phyloP scores from a whole-genome alignment of 2,329 filamentous ascomycete species.

The Fusarium sp. region DNA sequence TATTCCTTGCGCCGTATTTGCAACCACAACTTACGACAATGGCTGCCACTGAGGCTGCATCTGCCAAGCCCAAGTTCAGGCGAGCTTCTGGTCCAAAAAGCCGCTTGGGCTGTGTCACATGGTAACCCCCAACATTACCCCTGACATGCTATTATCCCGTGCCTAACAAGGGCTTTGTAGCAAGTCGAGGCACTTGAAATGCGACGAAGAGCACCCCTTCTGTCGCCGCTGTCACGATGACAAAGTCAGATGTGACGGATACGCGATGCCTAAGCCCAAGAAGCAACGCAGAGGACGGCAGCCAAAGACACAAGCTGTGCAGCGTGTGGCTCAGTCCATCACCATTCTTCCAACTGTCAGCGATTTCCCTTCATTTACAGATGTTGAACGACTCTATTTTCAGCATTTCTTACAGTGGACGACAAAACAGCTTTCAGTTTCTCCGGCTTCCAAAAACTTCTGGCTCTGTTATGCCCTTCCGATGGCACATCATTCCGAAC shows the following conservation, averaged over 20 bases:
- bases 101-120: neutral
- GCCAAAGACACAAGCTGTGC: neutral
- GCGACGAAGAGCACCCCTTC: neutral
- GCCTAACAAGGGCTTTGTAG: neutral
- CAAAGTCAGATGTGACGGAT: neutral
- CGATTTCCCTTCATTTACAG: neutral
- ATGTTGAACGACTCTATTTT: neutral
- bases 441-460: neutral
- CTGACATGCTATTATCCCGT: neutral
- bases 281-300: neutral
- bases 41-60: neutral
- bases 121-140: neutral
- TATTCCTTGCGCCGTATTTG: neutral
- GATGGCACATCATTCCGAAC: neutral
- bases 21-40: neutral
- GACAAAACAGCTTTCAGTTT: neutral
- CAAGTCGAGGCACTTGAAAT: neutral
- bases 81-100: neutral
- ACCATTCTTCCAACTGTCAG: neutral
- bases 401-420: neutral
- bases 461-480: constrained; percentile 13
- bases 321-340: neutral
- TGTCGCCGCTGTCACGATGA: neutral
- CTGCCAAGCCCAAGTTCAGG: neutral
- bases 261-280: neutral